Conservation (phyloP, 2,329 filamentous ascomycete genomes). For the Aschersonia sp. region DNA sequence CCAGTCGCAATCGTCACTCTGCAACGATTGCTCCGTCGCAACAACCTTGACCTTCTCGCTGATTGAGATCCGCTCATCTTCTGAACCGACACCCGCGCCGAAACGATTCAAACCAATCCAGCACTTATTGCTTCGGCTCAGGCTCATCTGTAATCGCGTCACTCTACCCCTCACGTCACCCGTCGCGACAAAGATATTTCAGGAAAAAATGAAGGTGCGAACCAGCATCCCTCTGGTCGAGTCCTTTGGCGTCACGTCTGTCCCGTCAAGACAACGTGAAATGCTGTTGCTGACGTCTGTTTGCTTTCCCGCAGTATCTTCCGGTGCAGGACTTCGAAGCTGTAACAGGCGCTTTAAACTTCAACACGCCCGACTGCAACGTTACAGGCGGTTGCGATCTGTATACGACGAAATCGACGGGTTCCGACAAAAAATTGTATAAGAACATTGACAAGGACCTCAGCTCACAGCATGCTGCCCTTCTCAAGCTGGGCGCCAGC, state of each 20-base stretch:
- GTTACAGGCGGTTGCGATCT: conserved; percentile 90
- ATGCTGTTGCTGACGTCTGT: neutral
- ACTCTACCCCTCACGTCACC: too few species aligned
- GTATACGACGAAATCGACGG: conserved; percentile 93
- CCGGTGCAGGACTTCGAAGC: conserved; percentile 83
- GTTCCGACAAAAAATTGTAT: conserved; percentile 92
- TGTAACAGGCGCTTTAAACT: conserved; percentile 86
- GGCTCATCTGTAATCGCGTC: neutral
- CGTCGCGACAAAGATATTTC: too few species aligned
- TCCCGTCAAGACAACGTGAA: too few species aligned
- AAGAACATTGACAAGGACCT: conserved; percentile 87
- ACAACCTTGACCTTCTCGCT: too few species aligned
- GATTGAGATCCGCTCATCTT: too few species aligned
- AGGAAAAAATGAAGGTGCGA: too few species aligned
- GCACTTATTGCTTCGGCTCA: neutral
- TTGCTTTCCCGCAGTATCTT: conserved; percentile 51
- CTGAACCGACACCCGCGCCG: neutral
- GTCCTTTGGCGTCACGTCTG: too few species aligned
- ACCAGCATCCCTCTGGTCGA: too few species aligned
- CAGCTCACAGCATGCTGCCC: conserved; percentile 79
- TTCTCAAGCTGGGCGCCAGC: conserved; percentile 73
- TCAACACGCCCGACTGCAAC: conserved; percentile 84
- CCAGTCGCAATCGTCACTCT: too few species aligned
- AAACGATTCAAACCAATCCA: neutral
- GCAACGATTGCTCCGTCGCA: neutral